phyloP scores from a whole-genome alignment of 2,329 filamentous ascomycete genomes.

The Sporothrix pseudoabietina region DNA sequence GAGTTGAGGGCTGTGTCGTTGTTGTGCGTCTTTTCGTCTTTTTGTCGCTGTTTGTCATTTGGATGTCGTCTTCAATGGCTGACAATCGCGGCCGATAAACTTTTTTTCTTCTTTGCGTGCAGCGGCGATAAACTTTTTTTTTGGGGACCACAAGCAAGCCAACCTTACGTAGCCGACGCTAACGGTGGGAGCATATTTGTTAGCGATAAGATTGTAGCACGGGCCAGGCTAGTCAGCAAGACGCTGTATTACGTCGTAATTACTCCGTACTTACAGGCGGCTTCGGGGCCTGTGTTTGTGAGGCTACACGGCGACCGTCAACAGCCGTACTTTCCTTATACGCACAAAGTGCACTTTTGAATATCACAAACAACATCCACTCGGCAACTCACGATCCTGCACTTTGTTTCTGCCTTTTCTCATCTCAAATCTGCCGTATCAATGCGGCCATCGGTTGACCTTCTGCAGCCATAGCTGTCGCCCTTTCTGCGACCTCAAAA shows the following conservation, averaged over 20 bases:
- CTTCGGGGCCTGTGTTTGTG: neutral
- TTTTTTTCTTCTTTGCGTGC: conserved; percentile 20
- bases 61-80: neutral
- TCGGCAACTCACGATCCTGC: neutral
- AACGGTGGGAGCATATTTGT: conserved; percentile 9
- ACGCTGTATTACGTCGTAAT: neutral
- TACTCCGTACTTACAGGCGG: neutral
- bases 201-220: conserved; percentile 19
- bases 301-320: neutral
- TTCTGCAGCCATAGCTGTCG: neutral
- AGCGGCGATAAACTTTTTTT: conserved; percentile 29
- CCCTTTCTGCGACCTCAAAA: conserved; percentile 5
- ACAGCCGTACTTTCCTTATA: neutral
- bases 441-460: neutral
- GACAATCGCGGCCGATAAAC: conserved; percentile 19
- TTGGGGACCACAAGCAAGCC: neutral
- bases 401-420: neutral
- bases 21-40: neutral
- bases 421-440: neutral
- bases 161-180: conserved; percentile 22
- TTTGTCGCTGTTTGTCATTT: neutral
- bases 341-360: neutral
- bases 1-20: neutral
- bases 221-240: neutral
- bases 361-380: neutral